Evolutionary conservation across 2,329 filamentous ascomycete species (phyloP), one percentile per base, ranked within the genome.

Genomic region (Talaromyces amestolkiae): DNA sequence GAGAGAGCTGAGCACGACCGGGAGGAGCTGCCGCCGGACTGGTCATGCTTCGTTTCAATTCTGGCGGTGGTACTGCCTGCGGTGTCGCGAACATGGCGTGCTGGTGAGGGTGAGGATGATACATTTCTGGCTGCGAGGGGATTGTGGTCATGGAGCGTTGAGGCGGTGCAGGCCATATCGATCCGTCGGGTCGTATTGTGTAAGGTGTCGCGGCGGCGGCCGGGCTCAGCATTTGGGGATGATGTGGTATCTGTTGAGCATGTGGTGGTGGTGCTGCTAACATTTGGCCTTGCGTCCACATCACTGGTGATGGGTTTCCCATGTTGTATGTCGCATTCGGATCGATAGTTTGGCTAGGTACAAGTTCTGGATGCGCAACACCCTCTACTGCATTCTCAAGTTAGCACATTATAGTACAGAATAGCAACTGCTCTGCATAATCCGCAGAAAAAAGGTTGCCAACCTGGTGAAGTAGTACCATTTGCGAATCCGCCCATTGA

Each of bases 41-140:
- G 3, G 76, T 78, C 72, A 78, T 77, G 58, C 75, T 72, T 33
- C 75, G 72, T 65, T 78, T 78, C 41, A 76, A 68, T 59, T 78
- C 75, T 2, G 73, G 70, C 1, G 72, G 68, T 51, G 75, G 69
- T 15, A 73, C 72, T 31, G 69, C 39, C 22, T 27, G 37, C 11
- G 39, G 27, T 27, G 37, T 45, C 11, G 72, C 70, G 31, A 73
- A 78, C 33, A 62, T 67, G 13, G 74, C 71, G 31, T 71, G 73
- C 2, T 51, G 62, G 8, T 73, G 58, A 1, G 68, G 63, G 68
- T 77, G 72, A n/a, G 75, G 72, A 15, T 51, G 47, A 24, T 59
- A 61, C 53, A 66, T 62, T 15, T 66, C 64, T 51, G 51, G 51
- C 24, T 66, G 64, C 8, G 64, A 58, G 24, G 64, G 64, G 4